Conservation (phyloP, 148 eudicot species). For the Chenopodium album region DNA sequence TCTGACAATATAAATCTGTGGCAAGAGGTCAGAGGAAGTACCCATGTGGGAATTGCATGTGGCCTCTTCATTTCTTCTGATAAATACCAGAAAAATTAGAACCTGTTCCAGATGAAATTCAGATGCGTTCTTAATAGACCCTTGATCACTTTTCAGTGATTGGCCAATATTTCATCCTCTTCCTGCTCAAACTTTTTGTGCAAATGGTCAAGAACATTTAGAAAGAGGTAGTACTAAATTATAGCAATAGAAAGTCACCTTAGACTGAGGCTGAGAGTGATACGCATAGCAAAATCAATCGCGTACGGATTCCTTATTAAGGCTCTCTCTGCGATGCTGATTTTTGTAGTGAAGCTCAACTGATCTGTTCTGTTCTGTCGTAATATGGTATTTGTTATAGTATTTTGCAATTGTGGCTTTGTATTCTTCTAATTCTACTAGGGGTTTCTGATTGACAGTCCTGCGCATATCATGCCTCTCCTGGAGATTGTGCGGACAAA, state of each 20-base stretch:
- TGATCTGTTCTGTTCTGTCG: not conserved
- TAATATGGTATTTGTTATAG: not conserved
- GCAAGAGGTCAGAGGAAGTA: conserved; percentile 10
- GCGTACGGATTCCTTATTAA: not conserved
- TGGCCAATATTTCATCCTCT: too few species aligned
- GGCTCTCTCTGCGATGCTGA: not conserved
- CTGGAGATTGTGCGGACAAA: conserved; percentile 89
- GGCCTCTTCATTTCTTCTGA: not conserved
- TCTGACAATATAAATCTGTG: not conserved
- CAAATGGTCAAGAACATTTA: too few species aligned
- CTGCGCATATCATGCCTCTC: conserved; percentile 97
- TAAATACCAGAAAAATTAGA: not conserved
- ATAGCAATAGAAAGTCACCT: not conserved
- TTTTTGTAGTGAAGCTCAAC: not conserved
- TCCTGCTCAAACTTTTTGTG: too few species aligned
- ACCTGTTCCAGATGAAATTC: not conserved
- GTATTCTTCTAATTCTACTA: not conserved
- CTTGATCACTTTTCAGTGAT: too few species aligned
- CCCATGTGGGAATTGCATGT: not conserved
- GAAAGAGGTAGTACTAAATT: not conserved
- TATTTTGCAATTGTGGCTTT: not conserved
- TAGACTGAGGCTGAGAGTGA: not conserved
- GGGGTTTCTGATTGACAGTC: conserved; percentile 52
- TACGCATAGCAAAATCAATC: not conserved
- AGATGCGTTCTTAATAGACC: not conserved